phyloP scores from a whole-genome alignment of 1,284 basidiomycete genomes.

The Microbotryomycetes sp. region DNA sequence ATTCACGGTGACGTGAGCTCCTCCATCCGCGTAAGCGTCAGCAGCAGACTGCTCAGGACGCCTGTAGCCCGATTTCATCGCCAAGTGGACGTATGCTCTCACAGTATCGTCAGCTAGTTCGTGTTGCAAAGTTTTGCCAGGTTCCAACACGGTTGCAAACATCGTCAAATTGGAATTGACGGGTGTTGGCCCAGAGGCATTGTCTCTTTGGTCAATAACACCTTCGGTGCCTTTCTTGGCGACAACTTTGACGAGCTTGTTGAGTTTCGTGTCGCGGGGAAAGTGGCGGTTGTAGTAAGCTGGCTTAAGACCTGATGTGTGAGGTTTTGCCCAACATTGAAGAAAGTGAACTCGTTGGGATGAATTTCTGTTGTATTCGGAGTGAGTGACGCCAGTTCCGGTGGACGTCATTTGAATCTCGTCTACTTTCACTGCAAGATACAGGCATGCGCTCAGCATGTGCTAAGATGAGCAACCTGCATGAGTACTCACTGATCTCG shows the following conservation, averaged over 20 bases:
- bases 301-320: constrained; percentile 53
- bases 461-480: too few species aligned
- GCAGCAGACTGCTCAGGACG: constrained; percentile 47
- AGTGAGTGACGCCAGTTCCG: constrained; percentile 70
- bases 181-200: constrained; percentile 59
- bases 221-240: constrained; percentile 17
- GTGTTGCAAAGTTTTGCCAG: constrained; percentile 10
- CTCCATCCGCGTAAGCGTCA: constrained; percentile 46
- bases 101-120: constrained; percentile 45
- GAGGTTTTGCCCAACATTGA: constrained; percentile 76
- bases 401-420: constrained; percentile 85
- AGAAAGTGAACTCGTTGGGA: constrained; percentile 61
- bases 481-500: too few species aligned
- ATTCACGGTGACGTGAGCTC: constrained; percentile 34
- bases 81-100: constrained; percentile 48
- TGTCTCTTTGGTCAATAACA: constrained; percentile 51
- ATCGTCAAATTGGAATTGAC: constrained; percentile 46
- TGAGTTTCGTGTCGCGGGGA: constrained; percentile 66
- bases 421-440: constrained; percentile 78
- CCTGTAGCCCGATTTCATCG: constrained; percentile 69
- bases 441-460: too few species aligned
- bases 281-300: constrained; percentile 80
- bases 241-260: constrained; percentile 31
- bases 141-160: constrained; percentile 52
- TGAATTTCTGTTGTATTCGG: constrained; percentile 62